phyloP scores from a whole-genome alignment of 257 asterid species.

The Penstemon barbatus region DNA sequence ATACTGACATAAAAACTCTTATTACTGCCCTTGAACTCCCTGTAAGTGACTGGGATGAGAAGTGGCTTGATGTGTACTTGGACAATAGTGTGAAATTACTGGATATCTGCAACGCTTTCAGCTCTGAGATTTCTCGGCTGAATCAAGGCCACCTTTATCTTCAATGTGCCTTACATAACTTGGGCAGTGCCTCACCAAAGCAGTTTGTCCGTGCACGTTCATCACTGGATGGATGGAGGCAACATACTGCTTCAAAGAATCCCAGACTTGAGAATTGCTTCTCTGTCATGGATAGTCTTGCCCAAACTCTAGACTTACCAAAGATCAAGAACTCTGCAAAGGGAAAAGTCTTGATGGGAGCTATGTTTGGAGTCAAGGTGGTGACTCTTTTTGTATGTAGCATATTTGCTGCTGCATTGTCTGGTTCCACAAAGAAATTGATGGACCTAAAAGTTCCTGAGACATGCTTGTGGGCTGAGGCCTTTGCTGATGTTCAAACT shows the following conservation, averaged over 20 bases:
- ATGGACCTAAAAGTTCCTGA: constrained; percentile 49
- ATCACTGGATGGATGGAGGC: constrained; percentile 75
- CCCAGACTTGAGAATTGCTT: constrained; percentile 66
- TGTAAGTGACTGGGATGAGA: constrained; percentile 77
- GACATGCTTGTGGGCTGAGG: constrained; percentile 57
- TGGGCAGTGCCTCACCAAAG: constrained; percentile 41
- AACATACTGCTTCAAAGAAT: constrained; percentile 60
- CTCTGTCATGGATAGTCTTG: constrained; percentile 54
- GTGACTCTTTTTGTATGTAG: constrained; percentile 67
- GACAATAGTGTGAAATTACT: constrained; percentile 72
- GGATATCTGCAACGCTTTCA: constrained; percentile 77
- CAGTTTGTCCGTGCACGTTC: constrained; percentile 57
- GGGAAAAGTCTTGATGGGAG: constrained; percentile 82
- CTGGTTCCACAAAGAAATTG: constrained; percentile 66
- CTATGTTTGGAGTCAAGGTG: constrained; percentile 76
- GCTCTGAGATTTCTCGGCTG: constrained; percentile 75
- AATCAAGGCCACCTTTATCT: constrained; percentile 82
- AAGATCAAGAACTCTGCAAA: constrained; percentile 79
- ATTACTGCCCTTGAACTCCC: constrained; percentile 77
- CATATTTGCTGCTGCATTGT: constrained; percentile 65
- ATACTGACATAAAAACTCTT: constrained; percentile 62
- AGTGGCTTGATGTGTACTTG: constrained; percentile 80
- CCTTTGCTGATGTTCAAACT: constrained; percentile 52
- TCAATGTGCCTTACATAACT: constrained; percentile 49
- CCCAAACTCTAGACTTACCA: constrained; percentile 64